A percentile compares a stretch with the other conserved stretches of the same genome.
phyloP scores from a whole-genome alignment of 345 rosid genomes.

The Noccaea bulbosa region DNA sequence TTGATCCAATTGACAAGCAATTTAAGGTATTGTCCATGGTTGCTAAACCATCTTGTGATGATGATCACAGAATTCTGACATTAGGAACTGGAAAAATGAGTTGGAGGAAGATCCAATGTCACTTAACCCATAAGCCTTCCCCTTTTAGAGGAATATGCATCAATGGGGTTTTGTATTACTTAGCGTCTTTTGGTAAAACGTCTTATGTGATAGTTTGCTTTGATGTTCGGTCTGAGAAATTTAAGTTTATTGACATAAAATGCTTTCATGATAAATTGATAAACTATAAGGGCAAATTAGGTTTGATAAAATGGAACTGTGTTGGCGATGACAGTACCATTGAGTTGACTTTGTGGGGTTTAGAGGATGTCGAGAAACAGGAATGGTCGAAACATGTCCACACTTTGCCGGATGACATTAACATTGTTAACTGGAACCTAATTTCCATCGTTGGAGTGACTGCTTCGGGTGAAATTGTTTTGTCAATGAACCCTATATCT shows the following conservation, averaged over 20 bases:
- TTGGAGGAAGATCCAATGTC: not conserved
- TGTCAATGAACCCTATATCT: not conserved
- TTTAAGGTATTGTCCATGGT: not conserved
- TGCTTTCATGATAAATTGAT: not conserved
- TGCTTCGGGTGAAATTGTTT: not conserved
- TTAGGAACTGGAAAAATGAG: not conserved
- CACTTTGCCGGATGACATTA: not conserved
- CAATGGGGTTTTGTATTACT: slow-evolving; percentile 4
- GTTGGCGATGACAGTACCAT: too few species aligned
- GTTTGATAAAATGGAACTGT: not conserved
- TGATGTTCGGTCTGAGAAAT: not conserved
- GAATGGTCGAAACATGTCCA: not conserved
- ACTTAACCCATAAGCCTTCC: not conserved
- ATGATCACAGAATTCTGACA: not conserved
- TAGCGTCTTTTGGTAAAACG: not conserved
- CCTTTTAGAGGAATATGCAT: not conserved
- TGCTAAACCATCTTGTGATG: not conserved
- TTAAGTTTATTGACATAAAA: not conserved
- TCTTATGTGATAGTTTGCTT: not conserved
- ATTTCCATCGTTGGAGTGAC: not conserved
- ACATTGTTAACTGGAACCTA: too few species aligned
- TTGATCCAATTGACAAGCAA: slow-evolving; percentile 24
- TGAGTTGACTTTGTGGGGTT: not conserved
- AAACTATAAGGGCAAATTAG: not conserved
- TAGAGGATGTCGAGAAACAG: not conserved